Conservation (phyloP, 352 stramenopile genomes). For the Phytophthora foliorum region DNA sequence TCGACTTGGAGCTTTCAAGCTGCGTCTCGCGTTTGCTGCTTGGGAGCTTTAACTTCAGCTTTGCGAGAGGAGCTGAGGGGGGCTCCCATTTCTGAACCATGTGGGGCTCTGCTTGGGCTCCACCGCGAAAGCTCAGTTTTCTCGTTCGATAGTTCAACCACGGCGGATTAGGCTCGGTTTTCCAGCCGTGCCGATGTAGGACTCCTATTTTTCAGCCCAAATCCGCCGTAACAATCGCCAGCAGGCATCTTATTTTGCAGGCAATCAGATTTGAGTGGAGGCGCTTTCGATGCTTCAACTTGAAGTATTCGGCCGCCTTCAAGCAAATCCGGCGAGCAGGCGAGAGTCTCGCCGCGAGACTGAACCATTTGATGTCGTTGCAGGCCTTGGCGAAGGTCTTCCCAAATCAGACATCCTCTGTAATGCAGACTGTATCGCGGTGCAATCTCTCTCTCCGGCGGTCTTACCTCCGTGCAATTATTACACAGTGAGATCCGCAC, state of each 20-base stretch:
- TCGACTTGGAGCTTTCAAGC: background rate
- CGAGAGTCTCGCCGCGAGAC: no score
- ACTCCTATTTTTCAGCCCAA: conserved; percentile 16
- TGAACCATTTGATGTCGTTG: background rate
- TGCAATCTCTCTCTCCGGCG: background rate
- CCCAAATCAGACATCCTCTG: conserved; percentile 20
- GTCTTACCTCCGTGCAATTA: background rate
- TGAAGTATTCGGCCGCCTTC: conserved; percentile 23
- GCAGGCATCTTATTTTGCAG: conserved; percentile 12
- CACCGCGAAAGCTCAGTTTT: conserved; percentile 11
- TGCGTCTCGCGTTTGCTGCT: background rate
- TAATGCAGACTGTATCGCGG: background rate
- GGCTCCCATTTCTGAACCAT: conserved; percentile 31
- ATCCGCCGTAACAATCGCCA: background rate
- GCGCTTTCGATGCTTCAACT: conserved; percentile 35
- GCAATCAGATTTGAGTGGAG: conserved; percentile 38
- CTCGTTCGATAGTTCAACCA: conserved; percentile 29
- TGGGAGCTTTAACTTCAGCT: conserved; percentile 18
- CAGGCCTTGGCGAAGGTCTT: background rate
- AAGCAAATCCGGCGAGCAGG: conserved; percentile 21
- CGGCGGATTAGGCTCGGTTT: conserved; percentile 5
- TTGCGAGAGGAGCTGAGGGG: conserved; percentile 25
- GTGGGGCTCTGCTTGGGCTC: conserved; percentile 24
- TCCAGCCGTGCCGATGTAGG: conserved; percentile 11
- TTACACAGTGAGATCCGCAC: background rate